Percentiles rank a stretch among this genome's conserved stretches.
phyloP scores from a whole-genome alignment of 2,329 filamentous ascomycete genomes.

The Zasmidium citrigriseum region DNA sequence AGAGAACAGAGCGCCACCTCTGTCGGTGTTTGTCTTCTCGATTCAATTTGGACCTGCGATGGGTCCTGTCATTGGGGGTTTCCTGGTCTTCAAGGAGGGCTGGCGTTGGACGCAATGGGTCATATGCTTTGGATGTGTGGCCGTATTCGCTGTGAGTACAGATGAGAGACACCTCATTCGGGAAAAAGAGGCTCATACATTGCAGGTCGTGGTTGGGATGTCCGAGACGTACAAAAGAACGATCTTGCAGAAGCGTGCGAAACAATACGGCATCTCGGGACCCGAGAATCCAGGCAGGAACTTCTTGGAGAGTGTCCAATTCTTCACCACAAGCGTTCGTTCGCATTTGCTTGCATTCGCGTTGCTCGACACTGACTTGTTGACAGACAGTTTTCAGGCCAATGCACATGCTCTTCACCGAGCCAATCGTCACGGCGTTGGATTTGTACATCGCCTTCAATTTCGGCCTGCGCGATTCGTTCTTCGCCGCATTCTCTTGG shows the following conservation, averaged over 20 bases:
- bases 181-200: too few relatives aligned
- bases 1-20: constrained; percentile 15
- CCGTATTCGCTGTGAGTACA: background rate
- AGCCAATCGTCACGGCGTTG: background rate
- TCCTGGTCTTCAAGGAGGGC: constrained; percentile 25
- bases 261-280: too few relatives aligned
- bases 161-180: too few relatives aligned
- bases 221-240: background rate
- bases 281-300: too few relatives aligned
- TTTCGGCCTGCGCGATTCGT: background rate
- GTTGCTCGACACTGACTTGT: too few relatives aligned
- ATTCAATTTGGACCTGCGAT: constrained; percentile 8
- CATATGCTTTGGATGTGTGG: constrained; percentile 19
- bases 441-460: background rate
- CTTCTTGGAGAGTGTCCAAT: too few relatives aligned
- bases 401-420: background rate
- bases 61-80: constrained; percentile 33
- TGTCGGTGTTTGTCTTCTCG: constrained; percentile 13
- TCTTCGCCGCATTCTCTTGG: background rate
- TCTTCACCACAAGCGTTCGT: too few relatives aligned
- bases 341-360: too few relatives aligned
- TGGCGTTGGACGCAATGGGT: constrained; percentile 37
- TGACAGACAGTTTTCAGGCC: background rate
- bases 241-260: background rate
- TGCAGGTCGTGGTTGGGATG: too few relatives aligned